Evolutionary conservation across 441 rosid genomes (phyloP).

Genomic region (Adansonia grandidieri): DNA sequence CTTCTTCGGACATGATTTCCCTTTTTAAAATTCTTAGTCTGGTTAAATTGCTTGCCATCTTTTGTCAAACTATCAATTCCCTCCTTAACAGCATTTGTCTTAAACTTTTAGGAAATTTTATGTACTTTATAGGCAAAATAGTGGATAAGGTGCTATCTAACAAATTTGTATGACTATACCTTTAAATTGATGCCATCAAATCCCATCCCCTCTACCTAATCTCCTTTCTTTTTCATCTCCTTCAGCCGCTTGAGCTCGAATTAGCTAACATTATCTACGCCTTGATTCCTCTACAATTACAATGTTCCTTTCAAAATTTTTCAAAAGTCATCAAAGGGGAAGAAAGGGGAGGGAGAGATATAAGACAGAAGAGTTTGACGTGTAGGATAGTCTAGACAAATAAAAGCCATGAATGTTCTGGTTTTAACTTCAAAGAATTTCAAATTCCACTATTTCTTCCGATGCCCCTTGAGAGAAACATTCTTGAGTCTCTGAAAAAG

Average conservation of each 20-base stretch:
- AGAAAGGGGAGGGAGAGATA: neutral
- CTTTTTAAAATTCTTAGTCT: neutral
- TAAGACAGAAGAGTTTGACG: neutral
- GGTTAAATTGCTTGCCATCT: neutral
- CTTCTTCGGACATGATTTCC: slow-evolving; percentile 9
- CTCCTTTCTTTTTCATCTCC: neutral
- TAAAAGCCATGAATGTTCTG: slow-evolving; percentile 12
- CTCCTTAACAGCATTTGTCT: neutral
- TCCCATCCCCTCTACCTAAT: neutral
- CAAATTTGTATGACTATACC: neutral
- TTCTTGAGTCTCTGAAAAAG: neutral
- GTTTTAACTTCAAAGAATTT: slow-evolving; percentile 19
- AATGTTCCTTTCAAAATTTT: neutral
- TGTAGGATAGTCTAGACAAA: neutral
- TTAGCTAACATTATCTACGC: neutral
- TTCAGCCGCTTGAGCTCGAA: neutral
- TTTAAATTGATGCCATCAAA: neutral
- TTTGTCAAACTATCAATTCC: neutral
- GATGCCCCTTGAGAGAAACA: neutral
- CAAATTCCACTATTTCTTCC: neutral
- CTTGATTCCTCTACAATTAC: slow-evolving; percentile 1
- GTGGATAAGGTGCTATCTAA: neutral
- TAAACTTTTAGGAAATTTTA: slow-evolving; percentile 2
- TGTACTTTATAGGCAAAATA: neutral
- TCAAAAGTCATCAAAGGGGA: neutral